Percentiles rank a stretch among this genome's conserved stretches.
Conservation (phyloP, 2,329 filamentous ascomycete genomes). For the Neocatenulostroma microsporum region DNA sequence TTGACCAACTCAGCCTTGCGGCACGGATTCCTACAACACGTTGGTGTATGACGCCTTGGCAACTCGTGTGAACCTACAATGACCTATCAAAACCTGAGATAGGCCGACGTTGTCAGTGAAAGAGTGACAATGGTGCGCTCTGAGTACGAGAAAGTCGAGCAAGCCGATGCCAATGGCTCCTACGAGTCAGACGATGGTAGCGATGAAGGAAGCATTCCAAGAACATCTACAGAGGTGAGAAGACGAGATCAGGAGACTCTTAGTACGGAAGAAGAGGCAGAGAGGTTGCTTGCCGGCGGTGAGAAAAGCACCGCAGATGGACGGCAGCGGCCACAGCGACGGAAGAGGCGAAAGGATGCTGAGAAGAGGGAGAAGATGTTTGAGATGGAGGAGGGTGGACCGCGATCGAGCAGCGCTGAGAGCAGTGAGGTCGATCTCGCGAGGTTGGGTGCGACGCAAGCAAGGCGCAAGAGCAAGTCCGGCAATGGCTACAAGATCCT, state of each 20-base stretch:
- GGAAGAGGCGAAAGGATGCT: constrained; percentile 50
- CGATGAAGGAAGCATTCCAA: constrained; percentile 6
- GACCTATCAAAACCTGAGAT: too few species aligned
- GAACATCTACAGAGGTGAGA: constrained; percentile 17
- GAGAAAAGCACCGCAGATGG: constrained; percentile 14
- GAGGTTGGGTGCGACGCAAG: constrained; percentile 46
- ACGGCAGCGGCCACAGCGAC: constrained; percentile 33
- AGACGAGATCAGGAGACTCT: constrained; percentile 26
- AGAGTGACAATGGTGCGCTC: constrained; percentile 8
- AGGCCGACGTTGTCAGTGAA: too few species aligned
- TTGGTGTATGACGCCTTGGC: too few species aligned
- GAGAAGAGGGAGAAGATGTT: constrained; percentile 66
- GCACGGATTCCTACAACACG: too few species aligned
- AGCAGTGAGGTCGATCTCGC: constrained; percentile 40
- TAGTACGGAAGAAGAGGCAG: constrained; percentile 41
- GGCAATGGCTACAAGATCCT: constrained; percentile 32
- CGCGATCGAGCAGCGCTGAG: constrained; percentile 35
- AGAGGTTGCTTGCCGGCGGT: constrained; percentile 32
- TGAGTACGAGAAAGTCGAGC: constrained; percentile 10
- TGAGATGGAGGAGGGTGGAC: constrained; percentile 78
- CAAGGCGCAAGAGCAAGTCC: constrained; percentile 36
- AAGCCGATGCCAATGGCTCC: too few species aligned
- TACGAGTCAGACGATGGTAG: constrained; percentile 6
- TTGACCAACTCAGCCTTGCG: too few species aligned
- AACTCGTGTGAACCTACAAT: too few species aligned